Base-by-base conservation (phyloP, 2,329 filamentous ascomycete species). In the Fusarium torreyae region DNA sequence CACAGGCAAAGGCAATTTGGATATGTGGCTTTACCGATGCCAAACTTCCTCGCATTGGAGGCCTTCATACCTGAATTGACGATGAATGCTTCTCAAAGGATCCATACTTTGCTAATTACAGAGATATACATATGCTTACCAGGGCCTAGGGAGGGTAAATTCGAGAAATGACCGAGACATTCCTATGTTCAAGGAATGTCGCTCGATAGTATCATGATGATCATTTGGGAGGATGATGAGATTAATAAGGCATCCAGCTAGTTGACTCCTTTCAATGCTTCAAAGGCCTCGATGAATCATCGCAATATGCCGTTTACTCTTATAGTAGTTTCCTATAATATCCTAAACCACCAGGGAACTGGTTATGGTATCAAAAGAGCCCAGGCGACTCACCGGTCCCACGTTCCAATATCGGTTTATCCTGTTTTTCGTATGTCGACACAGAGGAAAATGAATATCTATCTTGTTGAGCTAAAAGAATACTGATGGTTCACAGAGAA, bases 11-110 rank as follows among this genome's bases (percentile, higher is more conserved):
- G 7, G 50, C 28, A 3, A 45, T 40, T 46, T 83, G 79, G 26
- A 84, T 77, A 0, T 81, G 75, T 1, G 81, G 82, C 38, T 75
- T 75, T 68, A 83, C 28, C 5, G 11, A 26, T 17, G 18, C 22
- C 26, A 28, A 28, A 28, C 26, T 28, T 28, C 26, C 26, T 28
- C 8, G 26, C 26, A 28, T 28, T 28, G 26, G 26, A 28, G 26
- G 26, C 26, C 26, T 28, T 28, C 26, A 18, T 36, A 26, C 58
- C 20, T 54, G 59, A 7, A 57, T 43, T 14, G 26, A 57, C 22
- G 63, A 57, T 15, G 42, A 49, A 24, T 55, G n/a, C 28, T 64
- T 58, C 17, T 61, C 51, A 6, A 57, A 70, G 66, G 28, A 69
- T 62, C 20, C 50, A 54, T n/a, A 63, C 40, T 20, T 69, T 34